These are phyloP conservation scores for Paramecium sexaurelia DNA, from an alignment of 73 alveolate species.

Conservation along the genomic window DNA sequence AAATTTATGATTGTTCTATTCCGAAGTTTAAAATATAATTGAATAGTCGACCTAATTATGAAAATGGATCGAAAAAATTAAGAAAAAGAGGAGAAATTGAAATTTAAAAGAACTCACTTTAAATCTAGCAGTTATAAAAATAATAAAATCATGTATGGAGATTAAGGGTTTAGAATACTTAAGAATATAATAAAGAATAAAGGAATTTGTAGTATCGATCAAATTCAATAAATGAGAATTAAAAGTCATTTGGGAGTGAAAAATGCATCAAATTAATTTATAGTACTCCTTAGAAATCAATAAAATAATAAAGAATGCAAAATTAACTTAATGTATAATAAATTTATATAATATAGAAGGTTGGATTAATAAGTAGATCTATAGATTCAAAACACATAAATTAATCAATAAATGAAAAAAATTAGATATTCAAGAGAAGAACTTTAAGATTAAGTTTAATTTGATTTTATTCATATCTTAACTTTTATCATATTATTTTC, in stretches of 20 bases:
- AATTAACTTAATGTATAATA: neutral
- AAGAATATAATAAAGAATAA: neutral
- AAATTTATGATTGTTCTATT: neutral
- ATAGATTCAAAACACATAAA: neutral
- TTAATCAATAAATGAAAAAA: neutral
- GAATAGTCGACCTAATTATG: neutral
- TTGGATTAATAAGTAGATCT: neutral
- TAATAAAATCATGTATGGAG: neutral
- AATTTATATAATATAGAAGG: neutral
- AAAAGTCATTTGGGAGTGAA: neutral
- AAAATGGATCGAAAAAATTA: neutral
- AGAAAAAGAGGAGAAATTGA: neutral
- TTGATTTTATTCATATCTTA: neutral
- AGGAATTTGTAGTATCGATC: neutral
- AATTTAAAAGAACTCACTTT: neutral
- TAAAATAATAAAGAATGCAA: neutral
- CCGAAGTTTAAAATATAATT: neutral
- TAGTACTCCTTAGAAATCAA: neutral
- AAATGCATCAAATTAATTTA: neutral
- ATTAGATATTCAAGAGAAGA: neutral
- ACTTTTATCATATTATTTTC: conserved; percentile 29
- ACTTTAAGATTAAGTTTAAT: neutral
- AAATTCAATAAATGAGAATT: neutral
- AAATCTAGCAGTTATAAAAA: neutral
- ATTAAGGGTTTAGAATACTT: neutral